Conservation (phyloP, 805 yeast species). For the Candida taoyuanica region DNA sequence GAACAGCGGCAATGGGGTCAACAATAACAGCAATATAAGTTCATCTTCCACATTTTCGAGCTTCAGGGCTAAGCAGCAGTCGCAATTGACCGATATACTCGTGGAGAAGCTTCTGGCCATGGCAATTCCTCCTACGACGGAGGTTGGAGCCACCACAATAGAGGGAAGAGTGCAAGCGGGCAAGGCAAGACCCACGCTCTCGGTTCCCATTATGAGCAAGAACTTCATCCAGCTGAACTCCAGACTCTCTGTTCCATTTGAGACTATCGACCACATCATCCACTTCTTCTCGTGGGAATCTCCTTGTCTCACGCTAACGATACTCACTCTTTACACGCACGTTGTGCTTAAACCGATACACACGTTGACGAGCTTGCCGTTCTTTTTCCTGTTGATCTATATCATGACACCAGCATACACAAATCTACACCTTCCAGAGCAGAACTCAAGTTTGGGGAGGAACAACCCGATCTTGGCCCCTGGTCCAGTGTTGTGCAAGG, state of each 20-base stretch:
- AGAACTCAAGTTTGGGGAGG: constrained; percentile 26
- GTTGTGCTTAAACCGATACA: constrained; percentile 57
- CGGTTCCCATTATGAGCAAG: constrained; percentile 64
- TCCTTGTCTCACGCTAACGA: constrained; percentile 56
- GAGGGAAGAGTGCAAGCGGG: constrained; percentile 56
- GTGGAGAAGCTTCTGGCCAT: constrained; percentile 66
- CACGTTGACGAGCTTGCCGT: constrained; percentile 47
- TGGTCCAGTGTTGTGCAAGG: constrained; percentile 32
- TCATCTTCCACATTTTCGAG: background rate
- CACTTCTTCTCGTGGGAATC: constrained; percentile 59
- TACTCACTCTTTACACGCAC: constrained; percentile 46
- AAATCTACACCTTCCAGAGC: constrained; percentile 60
- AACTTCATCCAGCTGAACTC: constrained; percentile 62
- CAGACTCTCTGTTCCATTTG: constrained; percentile 58
- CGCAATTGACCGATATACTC: constrained; percentile 56
- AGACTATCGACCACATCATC: constrained; percentile 51
- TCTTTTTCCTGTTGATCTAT: constrained; percentile 46
- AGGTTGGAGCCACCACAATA: constrained; percentile 39
- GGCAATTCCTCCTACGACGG: constrained; percentile 64
- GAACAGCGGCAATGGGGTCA: too few species aligned
- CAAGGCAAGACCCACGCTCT: constrained; percentile 60
- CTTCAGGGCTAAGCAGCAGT: constrained; percentile 9
- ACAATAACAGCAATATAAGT: background rate
- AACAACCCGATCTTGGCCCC: constrained; percentile 43
- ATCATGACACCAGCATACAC: constrained; percentile 66